Evolutionary conservation across 345 rosid species (phyloP), one percentile per base, ranked within the genome.

Genomic region (Cardiospermum halicacabum): DNA sequence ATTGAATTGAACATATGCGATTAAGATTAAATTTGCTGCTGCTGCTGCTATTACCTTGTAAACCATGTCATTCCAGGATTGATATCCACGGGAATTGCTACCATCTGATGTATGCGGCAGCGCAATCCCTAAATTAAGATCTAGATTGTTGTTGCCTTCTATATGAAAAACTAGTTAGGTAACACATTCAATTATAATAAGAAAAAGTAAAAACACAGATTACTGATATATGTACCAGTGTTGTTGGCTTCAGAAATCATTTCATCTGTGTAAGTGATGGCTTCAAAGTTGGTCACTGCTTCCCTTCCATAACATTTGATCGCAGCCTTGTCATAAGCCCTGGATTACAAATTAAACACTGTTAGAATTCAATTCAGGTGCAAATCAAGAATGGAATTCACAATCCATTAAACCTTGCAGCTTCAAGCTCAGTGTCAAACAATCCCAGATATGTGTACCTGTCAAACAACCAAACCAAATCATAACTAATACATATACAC

Each of bases 361-460:
- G n/a, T n/a, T n/a, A n/a, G n/a, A n/a, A n/a, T n/a, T n/a, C n/a
- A n/a, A n/a, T n/a, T n/a, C n/a, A n/a, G n/a, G n/a, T 47, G 7
- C 27, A 3, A 18, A 47, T 58, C 27, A 37, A 71, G 15, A 56
- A 66, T 45, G 26, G 48, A 72, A 56, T 47, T 64, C 2, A 13
- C 49, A 48, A 72, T 64, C 51, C 47, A 19, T 32, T 55, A 49
- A 67, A 94, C 99, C 99, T 91, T 72, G 97, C 99, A 40, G 99
- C 99, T 74, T 95, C 99, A 51, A 84, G 73, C 71, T 95, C 97
- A 16, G 80, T 87, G 70, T 95, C 91, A 55, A 89, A 95, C 62
- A 89, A 84, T 62, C 99, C 99, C 60, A 95, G 96, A 77, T 95
- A 95, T 42, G 88, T 82, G 69, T 91, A 91, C 96, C 99, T 95